phyloP scores from a whole-genome alignment of 257 asterid genomes.

The Gynochthodes officinalis region DNA sequence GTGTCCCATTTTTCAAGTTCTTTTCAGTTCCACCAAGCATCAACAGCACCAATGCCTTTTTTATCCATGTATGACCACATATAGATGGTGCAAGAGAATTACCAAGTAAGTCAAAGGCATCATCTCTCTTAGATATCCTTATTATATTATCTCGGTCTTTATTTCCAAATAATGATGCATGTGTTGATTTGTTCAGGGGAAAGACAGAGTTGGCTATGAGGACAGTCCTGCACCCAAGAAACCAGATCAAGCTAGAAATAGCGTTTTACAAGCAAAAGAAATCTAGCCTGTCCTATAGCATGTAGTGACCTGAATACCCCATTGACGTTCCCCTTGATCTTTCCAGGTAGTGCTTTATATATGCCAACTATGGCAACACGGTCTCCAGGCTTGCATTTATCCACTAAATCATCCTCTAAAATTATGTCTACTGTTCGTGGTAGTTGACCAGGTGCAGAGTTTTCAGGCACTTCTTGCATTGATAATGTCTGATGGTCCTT shows the following conservation, averaged over 20 bases:
- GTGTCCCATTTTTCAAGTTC: slow-evolving; percentile 94
- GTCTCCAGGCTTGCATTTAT: slow-evolving; percentile 97
- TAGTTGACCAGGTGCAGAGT: slow-evolving; percentile 97
- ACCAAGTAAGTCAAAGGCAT: slow-evolving; percentile 75
- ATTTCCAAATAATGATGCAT: slow-evolving; percentile 58
- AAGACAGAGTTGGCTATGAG: slow-evolving; percentile 86
- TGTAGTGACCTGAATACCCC: slow-evolving; percentile 82
- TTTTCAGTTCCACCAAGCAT: slow-evolving; percentile 98
- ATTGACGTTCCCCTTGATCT: slow-evolving; percentile 85
- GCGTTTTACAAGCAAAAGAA: background rate
- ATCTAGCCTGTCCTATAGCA: background rate
- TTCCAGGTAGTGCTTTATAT: slow-evolving; percentile 91
- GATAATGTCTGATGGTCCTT: slow-evolving; percentile 94
- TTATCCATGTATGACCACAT: slow-evolving; percentile 91
- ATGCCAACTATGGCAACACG: slow-evolving; percentile 92
- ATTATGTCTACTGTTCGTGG: slow-evolving; percentile 88
- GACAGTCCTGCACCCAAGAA: slow-evolving; percentile 65
- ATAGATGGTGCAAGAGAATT: slow-evolving; percentile 95
- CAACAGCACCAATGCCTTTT: slow-evolving; percentile 81
- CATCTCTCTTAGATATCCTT: slow-evolving; percentile 69
- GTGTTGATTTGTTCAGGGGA: slow-evolving; percentile 83
- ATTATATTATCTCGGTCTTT: slow-evolving; percentile 75
- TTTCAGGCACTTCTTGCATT: slow-evolving; percentile 97
- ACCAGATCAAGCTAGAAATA: slow-evolving; percentile 8
- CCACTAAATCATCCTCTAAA: slow-evolving; percentile 93